These are phyloP conservation scores for Malus hybrid DNA, from an alignment of 331 rosid species.

Conservation along the genomic window DNA sequence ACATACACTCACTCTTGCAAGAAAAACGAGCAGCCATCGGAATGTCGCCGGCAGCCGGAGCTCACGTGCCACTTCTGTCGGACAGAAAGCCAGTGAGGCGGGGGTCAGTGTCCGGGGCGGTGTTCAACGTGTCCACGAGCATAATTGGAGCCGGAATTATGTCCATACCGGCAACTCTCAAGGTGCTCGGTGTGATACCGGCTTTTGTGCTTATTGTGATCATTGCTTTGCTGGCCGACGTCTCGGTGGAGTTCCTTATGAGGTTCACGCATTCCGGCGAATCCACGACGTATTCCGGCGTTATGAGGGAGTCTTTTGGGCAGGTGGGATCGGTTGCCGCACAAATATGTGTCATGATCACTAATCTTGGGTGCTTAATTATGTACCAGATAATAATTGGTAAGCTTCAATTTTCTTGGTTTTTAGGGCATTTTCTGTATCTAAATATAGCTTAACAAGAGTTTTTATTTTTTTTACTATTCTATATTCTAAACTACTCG, in stretches of 20 bases:
- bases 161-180: slow-evolving; percentile 88
- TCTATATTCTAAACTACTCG: too few relatives aligned
- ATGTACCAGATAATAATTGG: slow-evolving; percentile 80
- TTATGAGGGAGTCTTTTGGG: slow-evolving; percentile 84
- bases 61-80: slow-evolving; percentile 40
- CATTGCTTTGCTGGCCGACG: slow-evolving; percentile 49
- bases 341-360: slow-evolving; percentile 63
- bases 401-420: neutral
- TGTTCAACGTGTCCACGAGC: slow-evolving; percentile 77
- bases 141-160: slow-evolving; percentile 87
- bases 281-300: slow-evolving; percentile 71
- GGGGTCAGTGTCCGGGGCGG: slow-evolving; percentile 61
- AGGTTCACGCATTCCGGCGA: slow-evolving; percentile 72
- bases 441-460: neutral
- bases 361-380: slow-evolving; percentile 68
- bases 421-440: neutral
- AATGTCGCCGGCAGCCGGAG: slow-evolving; percentile 53
- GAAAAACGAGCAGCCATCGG: neutral
- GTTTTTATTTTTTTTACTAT: too few relatives aligned
- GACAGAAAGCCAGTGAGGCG: neutral
- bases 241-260: slow-evolving; percentile 70
- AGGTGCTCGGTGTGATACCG: slow-evolving; percentile 76
- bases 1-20: neutral
- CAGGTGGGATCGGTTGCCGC: slow-evolving; percentile 42
- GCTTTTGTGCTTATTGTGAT: slow-evolving; percentile 42